A percentile compares a stretch with the other conserved stretches of the same genome.
These are phyloP conservation scores for Dactylellina parvicollis DNA, from an alignment of 2,329 filamentous ascomycete species.

Conservation along the genomic window DNA sequence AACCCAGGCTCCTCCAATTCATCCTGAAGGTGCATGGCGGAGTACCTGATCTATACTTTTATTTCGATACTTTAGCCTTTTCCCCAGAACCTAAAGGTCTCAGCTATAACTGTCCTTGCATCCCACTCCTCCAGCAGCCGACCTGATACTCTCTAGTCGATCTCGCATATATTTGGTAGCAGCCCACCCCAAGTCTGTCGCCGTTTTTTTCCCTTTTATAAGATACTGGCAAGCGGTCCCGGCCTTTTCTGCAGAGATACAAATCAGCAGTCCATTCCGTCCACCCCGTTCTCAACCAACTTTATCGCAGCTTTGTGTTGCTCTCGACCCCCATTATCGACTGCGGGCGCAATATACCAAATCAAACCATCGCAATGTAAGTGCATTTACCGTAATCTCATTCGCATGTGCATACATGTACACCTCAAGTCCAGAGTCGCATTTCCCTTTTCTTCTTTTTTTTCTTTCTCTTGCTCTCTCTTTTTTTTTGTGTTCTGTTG, in stretches of 20 bases:
- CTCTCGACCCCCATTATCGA: not conserved
- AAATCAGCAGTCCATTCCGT: not conserved
- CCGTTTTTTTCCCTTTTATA: slow-evolving; percentile 28
- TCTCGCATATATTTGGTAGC: slow-evolving; percentile 52
- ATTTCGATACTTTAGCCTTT: slow-evolving; percentile 54
- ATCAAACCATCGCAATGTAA: no score
- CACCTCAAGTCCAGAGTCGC: no score
- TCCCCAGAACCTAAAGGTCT: slow-evolving; percentile 39
- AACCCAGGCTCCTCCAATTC: slow-evolving; percentile 50
- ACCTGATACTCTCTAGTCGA: slow-evolving; percentile 40
- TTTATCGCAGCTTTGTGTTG: slow-evolving; percentile 5
- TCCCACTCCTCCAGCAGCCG: slow-evolving; percentile 41
- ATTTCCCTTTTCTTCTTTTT: not conserved
- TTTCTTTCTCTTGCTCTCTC: not conserved
- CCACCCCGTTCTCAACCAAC: not conserved
- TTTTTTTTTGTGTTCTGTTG: not conserved
- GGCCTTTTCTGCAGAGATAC: slow-evolving; percentile 15
- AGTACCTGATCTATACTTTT: slow-evolving; percentile 49
- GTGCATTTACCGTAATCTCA: no score
- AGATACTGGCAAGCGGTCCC: slow-evolving; percentile 31
- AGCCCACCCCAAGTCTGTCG: slow-evolving; percentile 24
- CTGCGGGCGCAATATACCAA: no score
- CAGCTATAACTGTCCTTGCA: slow-evolving; percentile 49
- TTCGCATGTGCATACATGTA: no score
- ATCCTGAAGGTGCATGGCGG: slow-evolving; percentile 48